Evolutionary conservation across 345 rosid genomes (phyloP), one percentile per base, ranked within the genome.

Genomic region (Schrenkiella parvula): DNA sequence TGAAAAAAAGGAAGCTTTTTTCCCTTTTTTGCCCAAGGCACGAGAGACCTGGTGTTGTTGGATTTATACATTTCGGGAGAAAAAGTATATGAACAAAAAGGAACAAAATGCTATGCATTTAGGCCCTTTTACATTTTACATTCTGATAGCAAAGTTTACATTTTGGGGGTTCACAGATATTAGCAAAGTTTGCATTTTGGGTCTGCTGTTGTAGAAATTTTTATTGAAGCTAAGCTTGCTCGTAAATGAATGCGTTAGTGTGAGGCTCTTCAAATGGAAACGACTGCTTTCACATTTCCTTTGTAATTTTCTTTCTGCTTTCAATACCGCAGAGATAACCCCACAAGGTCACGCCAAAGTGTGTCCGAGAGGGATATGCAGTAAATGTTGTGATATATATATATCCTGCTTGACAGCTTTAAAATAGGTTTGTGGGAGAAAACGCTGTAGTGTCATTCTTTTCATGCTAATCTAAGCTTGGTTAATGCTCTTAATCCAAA

Each of bases 351-450:
- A 9, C 25, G 3, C 32, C 46, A 10, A 58, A 63, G 69, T 51
- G 44, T 71, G 12, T 61, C 13, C 1, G 23, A 29, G 51, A 60
- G 48, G 21, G 21, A 14, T 38, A 61, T 28, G 29, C 59, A 51
- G 62, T 71, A 39, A 37, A 60, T 51, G 22, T 60, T 71, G 41
- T 48, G 60, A 60, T 38, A 48, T 37, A 60, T 38, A 48, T 37
- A 59, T 41, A 43, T 35, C 61, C 17, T 17, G 11, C 29, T 31
- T 23, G 17, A 53, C 14, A 43, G 58, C 64, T 55, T 68, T 44
- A 11, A 35, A 34, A 66, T 64, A 64, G 71, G 65, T 64, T 23
- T 9, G 41, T 64, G 31, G 38, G 22, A 21, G 62, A 52, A 38
- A 28, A 39, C 3, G 7, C 2, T 2, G 6, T 41, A 18, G 6